phyloP scores from a whole-genome alignment of 441 rosid genomes.

The Pelargonium citronellum region DNA sequence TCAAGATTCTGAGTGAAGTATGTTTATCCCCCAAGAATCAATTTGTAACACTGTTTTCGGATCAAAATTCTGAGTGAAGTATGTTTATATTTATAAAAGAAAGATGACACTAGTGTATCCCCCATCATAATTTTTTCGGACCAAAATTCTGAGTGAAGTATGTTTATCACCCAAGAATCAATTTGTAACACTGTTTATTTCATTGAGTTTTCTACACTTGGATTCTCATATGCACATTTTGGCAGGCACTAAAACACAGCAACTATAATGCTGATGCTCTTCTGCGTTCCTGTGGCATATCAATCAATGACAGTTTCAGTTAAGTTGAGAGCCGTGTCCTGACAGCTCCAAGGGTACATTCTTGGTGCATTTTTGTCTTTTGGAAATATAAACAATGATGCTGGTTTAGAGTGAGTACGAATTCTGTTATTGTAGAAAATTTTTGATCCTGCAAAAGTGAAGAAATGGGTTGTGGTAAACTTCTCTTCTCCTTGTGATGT shows the following conservation, averaged over 20 bases:
- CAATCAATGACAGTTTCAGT: conserved; percentile 38
- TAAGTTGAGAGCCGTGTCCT: conserved; percentile 48
- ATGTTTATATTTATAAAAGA: too few species aligned
- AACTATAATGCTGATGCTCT: conserved; percentile 41
- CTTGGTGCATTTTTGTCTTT: neutral
- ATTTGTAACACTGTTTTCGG: neutral
- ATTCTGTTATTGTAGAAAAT: conserved; percentile 32
- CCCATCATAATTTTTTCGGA: too few species aligned
- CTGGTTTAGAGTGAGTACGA: neutral
- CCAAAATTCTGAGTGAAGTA: too few species aligned
- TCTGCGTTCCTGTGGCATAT: conserved; percentile 39
- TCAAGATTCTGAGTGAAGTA: too few species aligned
- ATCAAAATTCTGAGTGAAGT: too few species aligned
- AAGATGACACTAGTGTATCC: too few species aligned
- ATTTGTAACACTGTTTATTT: too few species aligned
- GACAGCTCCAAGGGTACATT: conserved; percentile 44
- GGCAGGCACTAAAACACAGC: conserved; percentile 40
- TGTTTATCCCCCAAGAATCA: too few species aligned
- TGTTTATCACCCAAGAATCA: too few species aligned
- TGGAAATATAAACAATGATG: neutral
- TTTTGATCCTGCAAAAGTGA: conserved; percentile 36
- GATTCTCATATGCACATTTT: neutral
- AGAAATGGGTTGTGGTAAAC: conserved; percentile 52
- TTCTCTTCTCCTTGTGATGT: conserved; percentile 52
- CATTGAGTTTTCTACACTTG: neutral